Percentiles rank a stretch among this genome's conserved stretches.
phyloP scores from a whole-genome alignment of 1,284 basidiomycete genomes.

The Leccinum griseonigrum region DNA sequence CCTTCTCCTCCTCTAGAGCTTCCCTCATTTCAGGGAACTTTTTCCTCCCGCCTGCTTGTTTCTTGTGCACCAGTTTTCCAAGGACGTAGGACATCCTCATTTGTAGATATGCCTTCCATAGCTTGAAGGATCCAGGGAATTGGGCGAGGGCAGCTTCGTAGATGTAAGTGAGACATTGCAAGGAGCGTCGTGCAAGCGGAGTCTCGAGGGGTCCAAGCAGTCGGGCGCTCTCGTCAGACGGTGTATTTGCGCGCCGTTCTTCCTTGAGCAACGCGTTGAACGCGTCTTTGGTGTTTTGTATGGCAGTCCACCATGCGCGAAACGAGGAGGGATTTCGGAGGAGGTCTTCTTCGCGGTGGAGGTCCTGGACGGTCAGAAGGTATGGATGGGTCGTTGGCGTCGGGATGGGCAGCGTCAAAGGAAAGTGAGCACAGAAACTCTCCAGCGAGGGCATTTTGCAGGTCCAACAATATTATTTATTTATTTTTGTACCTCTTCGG shows the following conservation, averaged over 20 bases:
- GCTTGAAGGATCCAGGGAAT: slow-evolving; percentile 88
- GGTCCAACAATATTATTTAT: background rate
- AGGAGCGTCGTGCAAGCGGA: slow-evolving; percentile 65
- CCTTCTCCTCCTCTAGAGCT: slow-evolving; percentile 80
- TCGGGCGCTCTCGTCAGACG: slow-evolving; percentile 46
- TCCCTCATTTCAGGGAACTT: slow-evolving; percentile 88
- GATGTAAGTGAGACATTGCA: slow-evolving; percentile 85
- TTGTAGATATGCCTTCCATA: slow-evolving; percentile 93
- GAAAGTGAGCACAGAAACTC: slow-evolving; percentile 62
- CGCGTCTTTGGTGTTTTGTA: slow-evolving; percentile 73
- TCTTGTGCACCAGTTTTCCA: slow-evolving; percentile 69
- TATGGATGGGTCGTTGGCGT: slow-evolving; percentile 76
- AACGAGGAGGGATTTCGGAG: slow-evolving; percentile 90
- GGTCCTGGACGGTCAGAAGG: slow-evolving; percentile 74
- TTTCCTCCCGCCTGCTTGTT: slow-evolving; percentile 80
- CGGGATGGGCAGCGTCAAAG: slow-evolving; percentile 83
- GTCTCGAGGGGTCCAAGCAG: slow-evolving; percentile 76
- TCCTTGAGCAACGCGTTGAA: slow-evolving; percentile 56
- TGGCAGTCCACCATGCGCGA: slow-evolving; percentile 89
- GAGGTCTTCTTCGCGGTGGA: slow-evolving; percentile 92
- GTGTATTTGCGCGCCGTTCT: slow-evolving; percentile 43
- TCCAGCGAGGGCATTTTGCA: slow-evolving; percentile 51
- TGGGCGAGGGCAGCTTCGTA: slow-evolving; percentile 91
- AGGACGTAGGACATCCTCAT: slow-evolving; percentile 86
- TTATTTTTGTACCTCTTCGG: too few species aligned